A percentile compares a stretch with the other conserved stretches of the same genome.
These are phyloP conservation scores for Eucalyptus polyanthemos DNA, from an alignment of 345 rosid genomes.

Conservation along the genomic window DNA sequence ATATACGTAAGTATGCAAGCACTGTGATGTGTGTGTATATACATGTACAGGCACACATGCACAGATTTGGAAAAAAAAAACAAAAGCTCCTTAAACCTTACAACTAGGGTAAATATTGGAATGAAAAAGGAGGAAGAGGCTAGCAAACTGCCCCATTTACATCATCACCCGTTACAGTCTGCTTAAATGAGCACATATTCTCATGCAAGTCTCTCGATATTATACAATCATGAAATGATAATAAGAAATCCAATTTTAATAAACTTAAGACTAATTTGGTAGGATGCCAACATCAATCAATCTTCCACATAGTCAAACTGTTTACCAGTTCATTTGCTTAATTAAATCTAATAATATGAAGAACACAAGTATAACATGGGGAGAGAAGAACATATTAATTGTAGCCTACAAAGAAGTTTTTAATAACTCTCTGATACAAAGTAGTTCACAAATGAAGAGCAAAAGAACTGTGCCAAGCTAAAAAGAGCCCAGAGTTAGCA, in stretches of 20 bases:
- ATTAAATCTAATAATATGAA: neutral
- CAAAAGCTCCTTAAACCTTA: neutral
- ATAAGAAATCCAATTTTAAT: neutral
- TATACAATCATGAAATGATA: neutral
- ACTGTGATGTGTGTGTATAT: neutral
- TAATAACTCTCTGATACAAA: neutral
- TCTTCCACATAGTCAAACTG: neutral
- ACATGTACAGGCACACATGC: neutral
- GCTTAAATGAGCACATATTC: neutral
- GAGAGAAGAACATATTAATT: neutral
- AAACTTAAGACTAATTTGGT: neutral
- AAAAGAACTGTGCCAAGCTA: neutral
- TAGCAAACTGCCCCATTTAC: neutral
- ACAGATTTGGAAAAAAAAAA: neutral
- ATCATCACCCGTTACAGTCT: neutral
- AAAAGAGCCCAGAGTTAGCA: neutral
- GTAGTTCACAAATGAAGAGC: neutral
- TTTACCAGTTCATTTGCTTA: neutral
- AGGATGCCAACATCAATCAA: neutral
- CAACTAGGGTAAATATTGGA: neutral
- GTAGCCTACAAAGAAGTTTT: neutral
- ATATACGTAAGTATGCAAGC: neutral
- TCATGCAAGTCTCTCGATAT: neutral
- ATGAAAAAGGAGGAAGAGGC: neutral
- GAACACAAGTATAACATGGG: neutral